These are phyloP conservation scores for Hirschfeldia incana DNA, from an alignment of 345 rosid species.

Conservation along the genomic window DNA sequence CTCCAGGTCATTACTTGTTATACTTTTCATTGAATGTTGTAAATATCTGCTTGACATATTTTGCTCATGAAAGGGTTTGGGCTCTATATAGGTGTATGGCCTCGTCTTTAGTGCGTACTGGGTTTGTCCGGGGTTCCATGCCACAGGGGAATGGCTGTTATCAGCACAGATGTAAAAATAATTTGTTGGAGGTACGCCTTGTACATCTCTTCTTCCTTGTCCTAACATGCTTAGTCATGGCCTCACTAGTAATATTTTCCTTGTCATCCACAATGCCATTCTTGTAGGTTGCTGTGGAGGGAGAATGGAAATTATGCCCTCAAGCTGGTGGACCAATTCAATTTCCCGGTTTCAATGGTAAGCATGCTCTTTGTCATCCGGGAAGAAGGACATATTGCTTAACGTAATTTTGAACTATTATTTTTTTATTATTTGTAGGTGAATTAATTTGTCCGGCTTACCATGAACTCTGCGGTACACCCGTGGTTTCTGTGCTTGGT, in stretches of 20 bases:
- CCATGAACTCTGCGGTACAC: conserved; percentile 77
- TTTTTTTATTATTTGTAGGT: conserved; percentile 53
- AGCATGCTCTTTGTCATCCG: conserved; percentile 10
- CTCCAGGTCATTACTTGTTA: conserved; percentile 64
- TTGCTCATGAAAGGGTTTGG: conserved; percentile 30
- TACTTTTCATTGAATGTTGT: conserved; percentile 11
- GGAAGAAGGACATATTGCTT: not conserved
- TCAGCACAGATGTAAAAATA: conserved; percentile 85
- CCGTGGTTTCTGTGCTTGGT: conserved; percentile 57
- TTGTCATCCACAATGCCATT: not conserved
- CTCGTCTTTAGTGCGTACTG: conserved; percentile 94
- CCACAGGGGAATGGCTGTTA: conserved; percentile 98
- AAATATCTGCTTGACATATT: not conserved
- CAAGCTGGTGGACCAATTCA: conserved; percentile 85
- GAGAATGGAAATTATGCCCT: conserved; percentile 89
- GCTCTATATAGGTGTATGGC: conserved; percentile 79
- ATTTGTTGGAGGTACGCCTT: conserved; percentile 72
- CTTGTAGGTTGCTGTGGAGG: conserved; percentile 94
- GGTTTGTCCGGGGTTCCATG: conserved; percentile 90
- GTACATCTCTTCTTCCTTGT: not conserved
- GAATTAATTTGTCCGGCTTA: conserved; percentile 88
- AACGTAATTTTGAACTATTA: conserved; percentile 5
- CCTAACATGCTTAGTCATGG: conserved; percentile 7
- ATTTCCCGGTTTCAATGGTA: conserved; percentile 92
- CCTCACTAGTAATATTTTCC: conserved; percentile 14